A percentile compares a stretch with the other conserved stretches of the same genome.
Conservation (phyloP, 306 rosid species). For the Pyrus communis region DNA sequence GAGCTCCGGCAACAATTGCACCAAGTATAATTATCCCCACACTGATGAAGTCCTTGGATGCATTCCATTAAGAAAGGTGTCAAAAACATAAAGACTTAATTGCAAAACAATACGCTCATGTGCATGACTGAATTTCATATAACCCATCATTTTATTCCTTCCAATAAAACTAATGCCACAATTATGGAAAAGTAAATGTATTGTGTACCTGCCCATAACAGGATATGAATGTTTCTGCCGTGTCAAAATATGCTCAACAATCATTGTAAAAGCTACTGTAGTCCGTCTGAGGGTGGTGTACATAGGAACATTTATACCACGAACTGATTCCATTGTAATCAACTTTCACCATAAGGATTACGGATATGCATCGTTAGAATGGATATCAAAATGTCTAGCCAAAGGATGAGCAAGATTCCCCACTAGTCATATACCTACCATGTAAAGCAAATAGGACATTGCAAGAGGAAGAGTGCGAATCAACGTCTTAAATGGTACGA, state of each 20-base stretch:
- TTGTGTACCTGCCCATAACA: conserved; percentile 49
- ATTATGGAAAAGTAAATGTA: conserved; percentile 7
- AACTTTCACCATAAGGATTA: conserved; percentile 35
- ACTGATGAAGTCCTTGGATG: conserved; percentile 43
- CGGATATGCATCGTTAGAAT: neutral
- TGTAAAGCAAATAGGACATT: conserved; percentile 47
- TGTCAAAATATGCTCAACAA: conserved; percentile 48
- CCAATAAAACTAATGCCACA: neutral
- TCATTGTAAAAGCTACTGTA: conserved; percentile 58
- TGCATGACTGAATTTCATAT: neutral
- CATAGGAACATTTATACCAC: conserved; percentile 62
- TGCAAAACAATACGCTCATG: neutral
- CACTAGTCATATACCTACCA: conserved; percentile 26
- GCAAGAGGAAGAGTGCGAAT: conserved; percentile 57
- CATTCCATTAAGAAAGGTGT: conserved; percentile 22
- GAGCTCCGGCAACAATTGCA: conserved; percentile 60
- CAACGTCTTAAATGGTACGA: conserved; percentile 40
- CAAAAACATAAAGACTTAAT: conserved; percentile 4
- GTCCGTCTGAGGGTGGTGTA: conserved; percentile 73
- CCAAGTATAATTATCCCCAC: conserved; percentile 56
- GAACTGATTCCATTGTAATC: conserved; percentile 73
- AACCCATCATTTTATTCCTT: neutral
- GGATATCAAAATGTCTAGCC: neutral
- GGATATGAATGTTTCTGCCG: conserved; percentile 44
- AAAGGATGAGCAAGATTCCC: neutral